A percentile compares a stretch with the other conserved stretches of the same genome.
These are phyloP conservation scores for Saccharomyces cerevisiae DNA, from an alignment of 805 yeast genomes.

Conservation along the genomic window DNA sequence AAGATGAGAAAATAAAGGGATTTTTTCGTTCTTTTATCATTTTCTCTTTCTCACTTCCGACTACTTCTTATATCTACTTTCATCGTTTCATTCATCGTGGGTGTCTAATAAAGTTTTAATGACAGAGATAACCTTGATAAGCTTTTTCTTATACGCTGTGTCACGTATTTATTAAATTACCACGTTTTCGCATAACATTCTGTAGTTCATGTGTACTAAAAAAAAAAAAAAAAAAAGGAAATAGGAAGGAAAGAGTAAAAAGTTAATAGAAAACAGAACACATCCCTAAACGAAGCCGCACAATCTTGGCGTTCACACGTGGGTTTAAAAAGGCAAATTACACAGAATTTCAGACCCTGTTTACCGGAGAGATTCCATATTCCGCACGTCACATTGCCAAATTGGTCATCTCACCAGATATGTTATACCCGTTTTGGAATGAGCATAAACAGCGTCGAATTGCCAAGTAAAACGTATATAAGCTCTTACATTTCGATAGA, in stretches of 20 bases:
- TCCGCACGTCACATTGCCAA: neutral
- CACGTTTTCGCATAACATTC: neutral
- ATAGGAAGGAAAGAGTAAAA: too few relatives aligned
- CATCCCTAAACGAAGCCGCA: neutral
- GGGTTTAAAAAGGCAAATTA: neutral
- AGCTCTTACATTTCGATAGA: neutral
- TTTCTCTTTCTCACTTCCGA: too few relatives aligned
- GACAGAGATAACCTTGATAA: neutral
- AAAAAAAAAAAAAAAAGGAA: neutral
- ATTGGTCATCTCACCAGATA: neutral
- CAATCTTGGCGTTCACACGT: neutral
- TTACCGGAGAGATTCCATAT: neutral
- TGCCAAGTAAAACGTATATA: neutral
- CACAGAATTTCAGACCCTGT: neutral
- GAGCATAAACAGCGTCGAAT: neutral
- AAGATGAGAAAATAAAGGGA: too few relatives aligned
- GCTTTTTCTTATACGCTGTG: neutral
- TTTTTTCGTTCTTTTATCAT: too few relatives aligned
- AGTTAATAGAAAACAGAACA: too few relatives aligned
- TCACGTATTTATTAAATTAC: neutral
- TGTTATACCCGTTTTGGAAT: neutral
- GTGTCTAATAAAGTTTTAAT: neutral
- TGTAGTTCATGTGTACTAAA: constrained; percentile 5
- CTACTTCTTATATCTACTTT: too few relatives aligned
- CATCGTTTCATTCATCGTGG: too few relatives aligned